A percentile compares a stretch with the other conserved stretches of the same genome.
Conservation (phyloP, 495 filamentous ascomycete genomes). For the Penicillium soppii region DNA sequence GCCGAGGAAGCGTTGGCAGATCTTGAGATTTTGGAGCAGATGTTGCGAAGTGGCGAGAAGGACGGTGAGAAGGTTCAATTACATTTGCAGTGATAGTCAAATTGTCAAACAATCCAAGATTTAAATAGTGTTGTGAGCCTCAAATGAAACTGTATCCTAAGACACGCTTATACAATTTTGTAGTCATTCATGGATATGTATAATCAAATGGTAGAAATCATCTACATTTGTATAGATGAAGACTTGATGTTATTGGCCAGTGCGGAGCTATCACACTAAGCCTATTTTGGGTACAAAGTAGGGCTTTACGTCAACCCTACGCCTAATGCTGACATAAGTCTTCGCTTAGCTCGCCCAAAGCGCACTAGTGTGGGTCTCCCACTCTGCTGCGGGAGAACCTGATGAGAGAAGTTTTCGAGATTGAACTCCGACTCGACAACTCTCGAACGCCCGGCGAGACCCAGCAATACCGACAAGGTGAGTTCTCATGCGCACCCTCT, state of each 20-base stretch:
- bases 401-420: conserved; percentile 42
- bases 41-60: conserved; percentile 61
- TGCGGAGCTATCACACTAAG: background rate
- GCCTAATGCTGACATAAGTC: conserved; percentile 21
- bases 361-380: conserved; percentile 38
- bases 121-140: background rate
- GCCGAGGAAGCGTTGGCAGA: conserved; percentile 69
- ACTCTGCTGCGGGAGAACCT: conserved; percentile 23
- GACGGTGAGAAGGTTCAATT: conserved; percentile 46
- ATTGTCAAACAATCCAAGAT: background rate
- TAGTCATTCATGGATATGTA: background rate
- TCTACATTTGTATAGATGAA: background rate
- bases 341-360: conserved; percentile 44
- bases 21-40: conserved; percentile 66
- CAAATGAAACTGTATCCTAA: background rate
- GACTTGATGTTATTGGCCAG: background rate
- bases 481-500: conserved; percentile 14
- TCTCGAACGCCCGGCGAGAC: conserved; percentile 48
- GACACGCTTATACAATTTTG: background rate
- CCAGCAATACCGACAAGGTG: conserved; percentile 48
- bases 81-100: conserved; percentile 18
- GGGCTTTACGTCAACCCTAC: conserved; percentile 28
- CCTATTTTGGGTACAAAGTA: conserved; percentile 5
- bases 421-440: conserved; percentile 50
- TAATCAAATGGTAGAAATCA: too few relatives aligned